Evolutionary conservation across 2,329 filamentous ascomycete genomes (phyloP), one percentile per base, ranked within the genome.

Genomic region (Talaromyces sp.): DNA sequence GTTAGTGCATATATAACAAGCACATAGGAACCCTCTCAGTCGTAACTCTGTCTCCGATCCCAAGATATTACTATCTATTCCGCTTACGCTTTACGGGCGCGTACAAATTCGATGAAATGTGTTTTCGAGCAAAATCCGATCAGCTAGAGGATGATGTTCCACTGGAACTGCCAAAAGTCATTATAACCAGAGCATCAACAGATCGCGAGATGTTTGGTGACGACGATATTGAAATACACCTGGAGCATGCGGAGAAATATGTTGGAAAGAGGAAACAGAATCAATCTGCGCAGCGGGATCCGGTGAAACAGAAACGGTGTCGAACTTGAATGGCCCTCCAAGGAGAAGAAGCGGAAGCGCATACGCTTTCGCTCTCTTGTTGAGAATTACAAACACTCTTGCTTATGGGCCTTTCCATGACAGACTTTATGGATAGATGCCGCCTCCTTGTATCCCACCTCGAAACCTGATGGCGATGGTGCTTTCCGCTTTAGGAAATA

Each of bases 221-320:
- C 11, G 57, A 58, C 8, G 16, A 44, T n/a, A 40, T 33, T n/a
- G 18, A 35, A n/a, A 11, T 48, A 37, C 44, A 6, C 31, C 14
- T 48, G n/a, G 57, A 59, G 21, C 31, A 59, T 25, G 25, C 14
- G 28, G 57, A 59, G 3, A 50, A 23, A 23, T 46, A 44, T n/a
- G 31, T 25, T 23, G 57, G 57, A 37, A 59, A 48, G 44, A 48
- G 57, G 14, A 59, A 48, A 48, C 28, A n/a, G 18, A 33, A 37
- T 46, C 42, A 48, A 46, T 37, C 40, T 23, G 21, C 25, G 12
- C 57, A 48, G 35, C 21, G 33, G 12, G n/a, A 28, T 18, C 28
- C 39, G 23, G 21, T 39, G 31, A 44, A 71, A 83, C 12, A 80
- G 86, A 35, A 54, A 35, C 31, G 28, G 21, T 33, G 18, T 33